Conservation (phyloP, 2,329 filamentous ascomycete species). For the Alternaria alternata region DNA sequence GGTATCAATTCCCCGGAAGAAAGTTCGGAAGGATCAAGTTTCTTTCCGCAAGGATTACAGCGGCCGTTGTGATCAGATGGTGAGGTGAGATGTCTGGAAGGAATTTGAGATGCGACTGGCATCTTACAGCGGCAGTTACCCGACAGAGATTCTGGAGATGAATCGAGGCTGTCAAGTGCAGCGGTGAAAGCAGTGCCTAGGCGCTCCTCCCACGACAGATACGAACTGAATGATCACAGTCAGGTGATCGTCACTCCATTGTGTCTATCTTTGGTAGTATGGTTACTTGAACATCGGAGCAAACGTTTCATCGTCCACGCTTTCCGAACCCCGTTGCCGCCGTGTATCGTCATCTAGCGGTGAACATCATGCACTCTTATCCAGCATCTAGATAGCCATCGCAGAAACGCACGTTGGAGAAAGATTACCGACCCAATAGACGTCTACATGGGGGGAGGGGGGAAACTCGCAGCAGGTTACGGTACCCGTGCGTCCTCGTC, state of each 20-base stretch:
- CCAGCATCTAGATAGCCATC: background rate
- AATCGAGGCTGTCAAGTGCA: background rate
- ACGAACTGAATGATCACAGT: background rate
- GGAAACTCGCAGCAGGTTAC: background rate
- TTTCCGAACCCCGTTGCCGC: background rate
- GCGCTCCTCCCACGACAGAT: background rate
- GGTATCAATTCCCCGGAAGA: background rate
- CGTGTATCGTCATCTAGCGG: background rate
- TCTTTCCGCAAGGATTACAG: background rate
- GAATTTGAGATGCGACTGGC: background rate
- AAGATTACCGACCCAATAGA: background rate
- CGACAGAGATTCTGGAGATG: background rate
- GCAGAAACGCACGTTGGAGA: background rate
- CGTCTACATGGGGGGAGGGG: too few species aligned
- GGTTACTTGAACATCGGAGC: background rate
- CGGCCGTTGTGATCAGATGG: background rate
- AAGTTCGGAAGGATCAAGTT: background rate
- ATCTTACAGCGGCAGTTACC: background rate
- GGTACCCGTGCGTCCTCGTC: background rate
- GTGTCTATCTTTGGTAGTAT: background rate
- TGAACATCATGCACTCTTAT: background rate
- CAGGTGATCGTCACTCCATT: background rate
- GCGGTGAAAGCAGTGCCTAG: background rate
- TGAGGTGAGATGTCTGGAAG: accelerated
- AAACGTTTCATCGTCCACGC: background rate